Evolutionary conservation across 164 flowering plant species (phyloP).

Genomic region (Annona squamosa): DNA sequence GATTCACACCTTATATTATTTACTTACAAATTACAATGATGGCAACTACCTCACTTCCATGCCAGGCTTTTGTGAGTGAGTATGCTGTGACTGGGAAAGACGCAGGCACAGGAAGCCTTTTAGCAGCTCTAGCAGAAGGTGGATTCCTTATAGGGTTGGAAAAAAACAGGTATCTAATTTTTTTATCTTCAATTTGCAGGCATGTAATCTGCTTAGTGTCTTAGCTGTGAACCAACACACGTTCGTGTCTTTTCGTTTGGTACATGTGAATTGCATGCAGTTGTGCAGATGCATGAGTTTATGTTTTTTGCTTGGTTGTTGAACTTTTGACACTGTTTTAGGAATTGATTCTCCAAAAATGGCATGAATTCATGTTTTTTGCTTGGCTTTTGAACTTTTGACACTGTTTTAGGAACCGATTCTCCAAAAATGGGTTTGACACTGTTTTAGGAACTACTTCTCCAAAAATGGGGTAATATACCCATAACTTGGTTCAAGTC

Average conservation of each 20-base stretch:
- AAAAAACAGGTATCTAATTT: conserved; percentile 57
- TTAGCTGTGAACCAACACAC: too few relatives aligned
- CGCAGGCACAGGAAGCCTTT: conserved; percentile 75
- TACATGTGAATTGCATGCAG: not conserved
- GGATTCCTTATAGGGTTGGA: conserved; percentile 87
- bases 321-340: not conserved
- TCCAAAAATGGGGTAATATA: too few relatives aligned
- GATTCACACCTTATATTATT: not conserved
- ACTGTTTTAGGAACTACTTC: not conserved
- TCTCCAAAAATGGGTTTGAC: not conserved
- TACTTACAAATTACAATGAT: not conserved
- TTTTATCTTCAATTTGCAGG: not conserved
- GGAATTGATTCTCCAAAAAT: not conserved
- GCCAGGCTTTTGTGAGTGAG: conserved; percentile 93
- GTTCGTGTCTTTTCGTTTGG: not conserved
- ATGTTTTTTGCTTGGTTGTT: not conserved
- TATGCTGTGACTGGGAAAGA: conserved; percentile 89
- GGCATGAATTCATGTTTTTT: not conserved
- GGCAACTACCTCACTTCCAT: conserved; percentile 1
- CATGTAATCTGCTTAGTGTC: not conserved
- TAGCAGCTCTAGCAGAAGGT: conserved; percentile 86
- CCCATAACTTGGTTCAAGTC: too few relatives aligned
- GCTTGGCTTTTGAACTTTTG: not conserved
- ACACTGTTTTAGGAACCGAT: not conserved
- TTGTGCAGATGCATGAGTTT: not conserved